Conservation (phyloP, 2,329 filamentous ascomycete genomes). For the Juglanconis sp. region DNA sequence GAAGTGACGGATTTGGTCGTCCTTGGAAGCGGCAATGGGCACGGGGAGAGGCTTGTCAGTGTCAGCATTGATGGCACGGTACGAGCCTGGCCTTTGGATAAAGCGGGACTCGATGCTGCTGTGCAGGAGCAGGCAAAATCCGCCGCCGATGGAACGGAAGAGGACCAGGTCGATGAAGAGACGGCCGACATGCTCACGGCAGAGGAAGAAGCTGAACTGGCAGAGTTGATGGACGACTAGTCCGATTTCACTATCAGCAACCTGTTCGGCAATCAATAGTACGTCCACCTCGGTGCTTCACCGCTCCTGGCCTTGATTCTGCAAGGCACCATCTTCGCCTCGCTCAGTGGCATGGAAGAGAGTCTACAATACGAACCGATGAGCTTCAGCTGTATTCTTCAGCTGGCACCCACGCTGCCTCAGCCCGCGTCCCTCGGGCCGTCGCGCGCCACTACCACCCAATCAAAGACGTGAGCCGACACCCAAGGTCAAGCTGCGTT, state of each 20-base stretch:
- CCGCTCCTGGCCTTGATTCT: no score
- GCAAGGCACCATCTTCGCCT: no score
- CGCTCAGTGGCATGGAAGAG: no score
- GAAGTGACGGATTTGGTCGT: slow-evolving; percentile 82
- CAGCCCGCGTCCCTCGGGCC: no score
- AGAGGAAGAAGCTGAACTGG: slow-evolving; percentile 88
- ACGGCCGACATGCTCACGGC: slow-evolving; percentile 62
- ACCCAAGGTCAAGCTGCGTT: background rate
- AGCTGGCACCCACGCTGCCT: no score
- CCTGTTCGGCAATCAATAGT: background rate
- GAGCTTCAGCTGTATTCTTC: no score
- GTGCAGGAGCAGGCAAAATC: slow-evolving; percentile 48
- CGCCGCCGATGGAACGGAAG: slow-evolving; percentile 48
- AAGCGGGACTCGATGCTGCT: slow-evolving; percentile 50
- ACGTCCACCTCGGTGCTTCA: background rate
- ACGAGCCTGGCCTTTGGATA: slow-evolving; percentile 74
- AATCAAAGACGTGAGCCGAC: no score
- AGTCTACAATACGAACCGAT: no score
- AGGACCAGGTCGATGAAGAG: slow-evolving; percentile 42
- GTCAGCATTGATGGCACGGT: slow-evolving; percentile 89
- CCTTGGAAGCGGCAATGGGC: slow-evolving; percentile 39
- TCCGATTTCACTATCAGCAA: slow-evolving; percentile 19
- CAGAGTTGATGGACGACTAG: slow-evolving; percentile 83
- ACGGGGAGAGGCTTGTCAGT: slow-evolving; percentile 62
- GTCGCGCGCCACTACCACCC: no score